A percentile compares a stretch with the other conserved stretches of the same genome.
phyloP scores from a whole-genome alignment of 257 asterid genomes.

The Plantago elongata region DNA sequence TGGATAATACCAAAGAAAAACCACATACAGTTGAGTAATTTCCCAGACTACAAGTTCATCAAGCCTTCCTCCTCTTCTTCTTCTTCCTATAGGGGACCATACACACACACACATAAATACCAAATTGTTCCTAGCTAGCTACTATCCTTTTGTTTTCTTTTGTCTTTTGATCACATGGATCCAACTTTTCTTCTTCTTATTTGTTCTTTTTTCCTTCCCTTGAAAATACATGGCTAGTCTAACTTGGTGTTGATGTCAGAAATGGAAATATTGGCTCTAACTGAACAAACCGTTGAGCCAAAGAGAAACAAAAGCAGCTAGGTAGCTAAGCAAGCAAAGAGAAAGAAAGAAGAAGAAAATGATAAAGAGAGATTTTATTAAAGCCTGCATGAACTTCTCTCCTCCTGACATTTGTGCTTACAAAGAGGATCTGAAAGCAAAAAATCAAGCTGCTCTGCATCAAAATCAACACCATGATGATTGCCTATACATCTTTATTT shows the following conservation, averaged over 20 bases:
- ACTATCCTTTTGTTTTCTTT: no score
- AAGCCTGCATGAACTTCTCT: no score
- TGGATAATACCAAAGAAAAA: constrained; percentile 33
- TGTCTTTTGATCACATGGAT: no score
- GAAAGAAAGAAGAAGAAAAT: constrained; percentile 15
- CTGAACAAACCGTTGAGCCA: constrained; percentile 41
- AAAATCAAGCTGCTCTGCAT: constrained; percentile 39
- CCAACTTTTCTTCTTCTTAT: not conserved
- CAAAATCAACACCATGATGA: constrained; percentile 74
- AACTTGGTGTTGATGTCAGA: constrained; percentile 1
- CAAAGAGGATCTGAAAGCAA: constrained; percentile 29
- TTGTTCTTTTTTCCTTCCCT: constrained; percentile 19
- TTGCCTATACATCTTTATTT: constrained; percentile 58
- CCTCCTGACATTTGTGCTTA: no score
- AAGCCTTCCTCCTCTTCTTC: constrained; percentile 12
- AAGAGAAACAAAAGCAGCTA: constrained; percentile 30
- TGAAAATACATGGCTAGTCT: constrained; percentile 15
- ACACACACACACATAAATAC: not conserved
- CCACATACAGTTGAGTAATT: not conserved
- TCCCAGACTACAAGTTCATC: constrained; percentile 25
- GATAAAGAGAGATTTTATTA: no score
- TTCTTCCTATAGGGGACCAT: constrained; percentile 25
- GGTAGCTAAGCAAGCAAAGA: constrained; percentile 8
- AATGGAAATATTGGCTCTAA: constrained; percentile 16
- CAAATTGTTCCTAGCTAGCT: constrained; percentile 12